Evolutionary conservation across 192 early-diverging fungal species (phyloP).

Genomic region (Umbelopsis sp.): DNA sequence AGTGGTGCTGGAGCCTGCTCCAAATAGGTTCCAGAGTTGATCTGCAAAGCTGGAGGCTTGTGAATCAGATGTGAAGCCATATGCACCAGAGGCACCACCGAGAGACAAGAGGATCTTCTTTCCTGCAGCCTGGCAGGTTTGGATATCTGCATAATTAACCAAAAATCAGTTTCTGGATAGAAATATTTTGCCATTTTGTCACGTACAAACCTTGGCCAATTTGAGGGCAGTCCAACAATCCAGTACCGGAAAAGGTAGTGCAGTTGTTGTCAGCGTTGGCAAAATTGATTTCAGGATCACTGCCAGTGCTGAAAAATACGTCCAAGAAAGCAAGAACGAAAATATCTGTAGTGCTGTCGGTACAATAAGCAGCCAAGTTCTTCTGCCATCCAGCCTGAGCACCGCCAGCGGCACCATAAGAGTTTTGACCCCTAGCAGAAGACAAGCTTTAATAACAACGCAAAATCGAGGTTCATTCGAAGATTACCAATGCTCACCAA

Average conservation of each 20-base stretch:
- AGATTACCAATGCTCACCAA: neutral
- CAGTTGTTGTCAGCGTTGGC: conserved; percentile 62
- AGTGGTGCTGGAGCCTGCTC: conserved; percentile 60
- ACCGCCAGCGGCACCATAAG: conserved; percentile 51
- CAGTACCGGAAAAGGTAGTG: conserved; percentile 58
- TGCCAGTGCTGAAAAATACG: conserved; percentile 65
- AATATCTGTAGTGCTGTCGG: conserved; percentile 51
- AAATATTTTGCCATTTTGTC: neutral
- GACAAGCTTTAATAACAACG: neutral
- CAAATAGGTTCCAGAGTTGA: conserved; percentile 77
- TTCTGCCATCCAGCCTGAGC: conserved; percentile 41
- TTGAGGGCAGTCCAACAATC: conserved; percentile 67
- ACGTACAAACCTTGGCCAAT: conserved; percentile 48
- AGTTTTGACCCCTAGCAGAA: conserved; percentile 41
- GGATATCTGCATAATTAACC: conserved; percentile 53
- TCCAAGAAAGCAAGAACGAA: conserved; percentile 63
- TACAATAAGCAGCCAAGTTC: conserved; percentile 63
- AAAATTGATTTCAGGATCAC: conserved; percentile 69
- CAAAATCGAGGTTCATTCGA: neutral
- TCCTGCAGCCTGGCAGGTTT: conserved; percentile 71
- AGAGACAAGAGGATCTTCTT: conserved; percentile 76
- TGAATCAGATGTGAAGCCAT: conserved; percentile 60
- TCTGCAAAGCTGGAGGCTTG: conserved; percentile 65
- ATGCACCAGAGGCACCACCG: conserved; percentile 65
- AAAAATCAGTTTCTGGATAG: neutral